A percentile compares a stretch with the other conserved stretches of the same genome.
phyloP scores from a whole-genome alignment of 441 rosid species.

The Corymbia citriodora region DNA sequence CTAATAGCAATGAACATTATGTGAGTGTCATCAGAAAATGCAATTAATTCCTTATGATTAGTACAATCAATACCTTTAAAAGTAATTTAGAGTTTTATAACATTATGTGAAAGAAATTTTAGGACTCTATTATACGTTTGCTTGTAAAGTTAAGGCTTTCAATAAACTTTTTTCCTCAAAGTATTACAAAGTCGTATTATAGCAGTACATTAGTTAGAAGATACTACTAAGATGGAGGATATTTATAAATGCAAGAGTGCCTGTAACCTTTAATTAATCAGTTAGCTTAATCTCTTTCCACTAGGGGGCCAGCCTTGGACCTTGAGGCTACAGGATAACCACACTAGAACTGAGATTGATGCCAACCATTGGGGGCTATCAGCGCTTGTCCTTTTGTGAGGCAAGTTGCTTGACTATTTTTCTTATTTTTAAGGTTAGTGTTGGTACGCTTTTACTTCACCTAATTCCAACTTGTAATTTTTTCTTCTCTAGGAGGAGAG shows the following conservation, averaged over 20 bases:
- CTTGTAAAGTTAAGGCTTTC: neutral
- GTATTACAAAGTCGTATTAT: neutral
- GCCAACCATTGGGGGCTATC: no score
- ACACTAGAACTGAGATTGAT: no score
- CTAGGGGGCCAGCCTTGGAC: no score
- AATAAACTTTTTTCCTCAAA: neutral
- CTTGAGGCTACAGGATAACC: no score
- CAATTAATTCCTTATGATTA: neutral
- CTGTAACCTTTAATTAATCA: neutral
- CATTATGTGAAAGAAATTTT: neutral
- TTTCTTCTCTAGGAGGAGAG: no score
- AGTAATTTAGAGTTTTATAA: neutral
- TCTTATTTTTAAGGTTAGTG: no score
- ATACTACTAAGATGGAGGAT: neutral
- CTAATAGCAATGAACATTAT: neutral
- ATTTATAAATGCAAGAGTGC: neutral
- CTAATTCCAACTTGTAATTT: no score
- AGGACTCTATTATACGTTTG: neutral
- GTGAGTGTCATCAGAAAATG: neutral
- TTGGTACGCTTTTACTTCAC: no score
- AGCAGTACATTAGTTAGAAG: no score
- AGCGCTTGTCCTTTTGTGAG: no score
- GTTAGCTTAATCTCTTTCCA: neutral
- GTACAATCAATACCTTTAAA: neutral
- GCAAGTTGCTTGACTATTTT: no score